Evolutionary conservation across 192 early-diverging fungal species (phyloP).

Genomic region (Nowakowskiella sp.): DNA sequence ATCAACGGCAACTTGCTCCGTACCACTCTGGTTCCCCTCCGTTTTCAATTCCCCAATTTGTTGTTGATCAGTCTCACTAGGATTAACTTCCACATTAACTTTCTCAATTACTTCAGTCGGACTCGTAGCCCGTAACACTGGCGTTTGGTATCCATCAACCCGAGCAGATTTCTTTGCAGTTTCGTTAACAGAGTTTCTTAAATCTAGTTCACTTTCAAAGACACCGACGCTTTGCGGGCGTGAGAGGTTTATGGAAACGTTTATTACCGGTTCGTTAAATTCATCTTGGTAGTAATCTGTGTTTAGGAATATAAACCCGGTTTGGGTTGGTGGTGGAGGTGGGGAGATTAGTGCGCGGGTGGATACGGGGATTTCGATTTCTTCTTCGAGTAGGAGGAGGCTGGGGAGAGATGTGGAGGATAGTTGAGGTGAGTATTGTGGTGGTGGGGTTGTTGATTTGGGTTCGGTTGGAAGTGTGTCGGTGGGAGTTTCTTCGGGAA

Average conservation of each 20-base stretch:
- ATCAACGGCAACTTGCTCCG: constrained; percentile 4
- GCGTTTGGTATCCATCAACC: constrained; percentile 10
- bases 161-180: neutral
- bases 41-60: neutral
- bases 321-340: neutral
- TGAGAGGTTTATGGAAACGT: neutral
- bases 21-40: neutral
- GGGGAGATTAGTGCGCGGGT: neutral
- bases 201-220: neutral
- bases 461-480: neutral
- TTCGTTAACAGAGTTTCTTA: neutral
- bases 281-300: constrained; percentile 20
- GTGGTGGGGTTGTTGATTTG: neutral
- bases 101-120: constrained; percentile 13
- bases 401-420: neutral
- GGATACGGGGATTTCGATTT: neutral
- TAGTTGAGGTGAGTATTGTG: neutral
- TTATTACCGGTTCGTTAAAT: constrained; percentile 10
- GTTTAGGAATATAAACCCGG: constrained; percentile 21
- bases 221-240: neutral
- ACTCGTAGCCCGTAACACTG: constrained; percentile 18
- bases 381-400: neutral
- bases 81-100: constrained; percentile 3
- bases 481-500: neutral
- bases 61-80: neutral